Evolutionary conservation across 2,329 filamentous ascomycete species (phyloP).

Genomic region (Neonectria coccinea): DNA sequence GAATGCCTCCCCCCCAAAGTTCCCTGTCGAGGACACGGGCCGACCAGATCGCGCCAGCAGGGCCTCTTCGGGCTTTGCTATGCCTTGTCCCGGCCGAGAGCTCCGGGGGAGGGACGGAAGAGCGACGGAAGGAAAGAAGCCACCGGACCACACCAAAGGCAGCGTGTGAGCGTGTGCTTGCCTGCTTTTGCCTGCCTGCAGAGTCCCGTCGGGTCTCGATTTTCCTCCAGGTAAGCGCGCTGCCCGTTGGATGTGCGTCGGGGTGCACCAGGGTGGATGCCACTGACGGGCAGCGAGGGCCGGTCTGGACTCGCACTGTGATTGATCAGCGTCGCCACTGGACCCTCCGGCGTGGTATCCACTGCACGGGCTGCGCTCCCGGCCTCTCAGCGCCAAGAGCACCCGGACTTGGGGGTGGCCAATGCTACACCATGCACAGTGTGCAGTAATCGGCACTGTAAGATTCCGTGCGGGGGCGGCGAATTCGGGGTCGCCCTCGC

Average conservation of each 20-base stretch:
- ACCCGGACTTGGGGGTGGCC: constrained; percentile 12
- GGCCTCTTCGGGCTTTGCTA: not conserved
- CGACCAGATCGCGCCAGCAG: constrained; percentile 1
- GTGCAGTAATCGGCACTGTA: constrained; percentile 1
- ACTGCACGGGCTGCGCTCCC: not conserved
- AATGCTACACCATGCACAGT: constrained; percentile 13
- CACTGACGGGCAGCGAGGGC: not conserved
- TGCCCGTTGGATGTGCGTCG: constrained; percentile 11
- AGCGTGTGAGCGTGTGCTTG: not conserved
- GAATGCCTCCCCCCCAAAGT: not conserved
- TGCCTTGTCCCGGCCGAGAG: constrained; percentile 8
- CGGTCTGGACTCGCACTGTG: constrained; percentile 17
- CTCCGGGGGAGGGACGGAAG: not conserved
- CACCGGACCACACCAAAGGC: not conserved
- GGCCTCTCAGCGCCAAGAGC: constrained; percentile 2
- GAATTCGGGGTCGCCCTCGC: not conserved
- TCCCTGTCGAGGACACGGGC: constrained; percentile 1
- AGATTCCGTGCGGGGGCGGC: constrained; percentile 22
- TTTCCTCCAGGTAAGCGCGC: constrained; percentile 7
- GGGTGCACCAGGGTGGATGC: constrained; percentile 18
- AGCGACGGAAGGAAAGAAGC: not conserved
- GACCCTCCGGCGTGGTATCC: not conserved
- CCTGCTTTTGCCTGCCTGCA: not conserved
- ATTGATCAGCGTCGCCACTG: constrained; percentile 13
- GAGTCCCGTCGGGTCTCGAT: constrained; percentile 6